Conservation (phyloP, 768 basidiomycete species). For the Clavulina sp. region DNA sequence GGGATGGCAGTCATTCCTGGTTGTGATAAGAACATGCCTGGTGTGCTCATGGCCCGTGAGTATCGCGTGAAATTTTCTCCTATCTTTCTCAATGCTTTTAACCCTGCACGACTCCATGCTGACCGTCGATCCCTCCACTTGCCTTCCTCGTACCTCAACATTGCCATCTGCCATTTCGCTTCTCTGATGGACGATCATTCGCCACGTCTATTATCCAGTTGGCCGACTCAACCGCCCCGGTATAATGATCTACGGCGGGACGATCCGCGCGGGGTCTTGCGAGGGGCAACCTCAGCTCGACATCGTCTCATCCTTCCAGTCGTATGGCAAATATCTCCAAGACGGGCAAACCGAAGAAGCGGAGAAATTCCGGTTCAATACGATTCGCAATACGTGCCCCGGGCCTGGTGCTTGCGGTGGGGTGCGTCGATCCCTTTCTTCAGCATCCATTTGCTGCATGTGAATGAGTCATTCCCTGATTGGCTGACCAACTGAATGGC, state of each 20-base stretch:
- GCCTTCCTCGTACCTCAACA: too few relatives aligned
- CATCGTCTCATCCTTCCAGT: conserved; percentile 93
- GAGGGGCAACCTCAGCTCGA: conserved; percentile 77
- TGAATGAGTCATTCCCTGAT: neutral
- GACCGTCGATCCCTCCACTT: too few relatives aligned
- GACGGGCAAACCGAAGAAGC: conserved; percentile 73
- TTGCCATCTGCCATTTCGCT: neutral
- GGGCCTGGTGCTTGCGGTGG: conserved; percentile 96
- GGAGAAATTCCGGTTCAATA: conserved; percentile 68
- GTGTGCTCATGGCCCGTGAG: conserved; percentile 89
- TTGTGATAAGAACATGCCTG: conserved; percentile 99
- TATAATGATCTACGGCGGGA: conserved; percentile 95
- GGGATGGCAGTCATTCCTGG: conserved; percentile 96
- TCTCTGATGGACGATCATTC: neutral
- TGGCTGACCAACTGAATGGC: neutral
- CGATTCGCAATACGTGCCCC: conserved; percentile 87
- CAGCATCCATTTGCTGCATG: conserved; percentile 9
- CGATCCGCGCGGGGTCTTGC: conserved; percentile 84
- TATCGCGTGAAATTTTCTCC: conserved; percentile 15
- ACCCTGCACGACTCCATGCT: too few relatives aligned
- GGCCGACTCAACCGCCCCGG: conserved; percentile 92
- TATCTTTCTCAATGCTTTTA: too few relatives aligned
- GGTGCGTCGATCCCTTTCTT: conserved; percentile 31
- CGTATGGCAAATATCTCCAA: conserved; percentile 88
- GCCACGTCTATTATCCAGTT: conserved; percentile 28